Percentiles rank a stretch among this genome's conserved stretches.
Evolutionary conservation across 768 basidiomycete species (phyloP).

Genomic region (Zangia roseola): DNA sequence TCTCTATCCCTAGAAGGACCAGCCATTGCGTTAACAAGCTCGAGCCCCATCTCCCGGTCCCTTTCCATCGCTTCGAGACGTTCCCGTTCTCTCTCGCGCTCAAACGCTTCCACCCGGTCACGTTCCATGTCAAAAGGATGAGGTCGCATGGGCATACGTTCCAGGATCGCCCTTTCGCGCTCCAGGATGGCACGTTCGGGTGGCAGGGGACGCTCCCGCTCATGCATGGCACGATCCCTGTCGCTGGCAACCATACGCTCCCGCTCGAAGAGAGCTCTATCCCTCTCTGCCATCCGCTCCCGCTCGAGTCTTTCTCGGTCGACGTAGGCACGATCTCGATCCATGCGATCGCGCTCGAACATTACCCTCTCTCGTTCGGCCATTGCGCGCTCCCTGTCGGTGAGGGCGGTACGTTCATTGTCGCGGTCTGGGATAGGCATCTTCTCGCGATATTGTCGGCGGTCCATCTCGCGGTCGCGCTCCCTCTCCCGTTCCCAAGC

Average conservation of each 20-base stretch:
- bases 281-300: constrained; percentile 23
- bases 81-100: constrained; percentile 36
- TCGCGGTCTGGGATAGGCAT: constrained; percentile 22
- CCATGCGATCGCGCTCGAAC: constrained; percentile 26
- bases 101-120: constrained; percentile 28
- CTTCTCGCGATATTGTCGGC: constrained; percentile 28
- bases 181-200: constrained; percentile 19
- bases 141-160: constrained; percentile 22
- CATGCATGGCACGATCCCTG: constrained; percentile 24
- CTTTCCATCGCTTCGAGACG: constrained; percentile 27
- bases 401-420: constrained; percentile 13
- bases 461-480: constrained; percentile 26
- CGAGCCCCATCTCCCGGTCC: constrained; percentile 30
- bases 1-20: constrained; percentile 23
- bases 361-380: constrained; percentile 22
- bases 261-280: constrained; percentile 20
- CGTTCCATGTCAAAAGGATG: constrained; percentile 25
- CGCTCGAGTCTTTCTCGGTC: constrained; percentile 25
- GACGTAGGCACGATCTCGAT: constrained; percentile 20
- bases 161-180: constrained; percentile 21
- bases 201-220: constrained; percentile 21
- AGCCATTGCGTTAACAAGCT: constrained; percentile 5
- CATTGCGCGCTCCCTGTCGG: constrained; percentile 25
- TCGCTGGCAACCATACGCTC: constrained; percentile 25
- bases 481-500: constrained; percentile 29